phyloP scores from a whole-genome alignment of 179 eudicot species.

The Camellia oleifera region DNA sequence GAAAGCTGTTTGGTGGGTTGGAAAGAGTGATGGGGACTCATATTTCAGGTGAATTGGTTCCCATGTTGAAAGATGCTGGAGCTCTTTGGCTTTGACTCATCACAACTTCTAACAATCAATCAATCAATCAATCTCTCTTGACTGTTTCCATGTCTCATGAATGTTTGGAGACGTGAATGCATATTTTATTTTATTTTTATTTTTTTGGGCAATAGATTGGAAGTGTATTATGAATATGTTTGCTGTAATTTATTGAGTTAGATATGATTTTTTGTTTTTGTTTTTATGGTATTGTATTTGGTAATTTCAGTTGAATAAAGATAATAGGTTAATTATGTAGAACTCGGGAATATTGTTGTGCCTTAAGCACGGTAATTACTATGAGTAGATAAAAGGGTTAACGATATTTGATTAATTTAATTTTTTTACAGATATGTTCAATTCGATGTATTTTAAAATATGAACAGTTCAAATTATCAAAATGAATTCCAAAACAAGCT shows the following conservation, averaged over 20 bases:
- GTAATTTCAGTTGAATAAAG: not conserved
- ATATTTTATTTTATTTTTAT: not conserved
- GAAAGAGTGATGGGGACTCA: conserved; percentile 73
- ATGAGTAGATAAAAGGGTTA: no score
- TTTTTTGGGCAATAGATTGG: no score
- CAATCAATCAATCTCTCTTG: not conserved
- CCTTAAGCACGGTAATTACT: not conserved
- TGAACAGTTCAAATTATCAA: no score
- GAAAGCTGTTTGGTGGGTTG: conserved; percentile 66
- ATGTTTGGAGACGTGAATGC: not conserved
- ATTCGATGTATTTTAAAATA: no score
- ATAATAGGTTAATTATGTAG: no score
- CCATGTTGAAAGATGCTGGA: conserved; percentile 64
- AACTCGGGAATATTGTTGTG: no score
- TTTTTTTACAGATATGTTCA: no score
- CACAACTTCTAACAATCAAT: not conserved
- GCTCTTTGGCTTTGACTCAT: conserved; percentile 71
- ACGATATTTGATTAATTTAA: no score
- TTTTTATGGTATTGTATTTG: not conserved
- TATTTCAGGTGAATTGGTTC: conserved; percentile 84
- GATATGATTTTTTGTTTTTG: not conserved
- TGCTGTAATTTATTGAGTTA: no score
- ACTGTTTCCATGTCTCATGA: not conserved
- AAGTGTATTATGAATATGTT: no score
- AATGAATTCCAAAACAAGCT: no score